Conservation (phyloP, 78 protist species). For the Dictyostelium firmibasis region DNA sequence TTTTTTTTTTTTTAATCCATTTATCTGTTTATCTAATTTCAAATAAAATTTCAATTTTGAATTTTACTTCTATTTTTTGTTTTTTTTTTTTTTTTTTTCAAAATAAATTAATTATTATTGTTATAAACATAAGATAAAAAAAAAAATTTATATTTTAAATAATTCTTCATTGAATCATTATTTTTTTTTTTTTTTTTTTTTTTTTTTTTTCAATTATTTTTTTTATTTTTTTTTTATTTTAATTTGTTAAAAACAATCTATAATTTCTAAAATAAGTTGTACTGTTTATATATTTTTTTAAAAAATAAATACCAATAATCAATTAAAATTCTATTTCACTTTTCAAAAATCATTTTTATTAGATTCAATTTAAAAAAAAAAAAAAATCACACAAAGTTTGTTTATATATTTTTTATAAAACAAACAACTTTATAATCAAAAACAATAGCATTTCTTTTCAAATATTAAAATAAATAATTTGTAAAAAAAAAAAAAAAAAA, state of each 20-base stretch:
- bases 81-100: neutral
- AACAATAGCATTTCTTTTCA: neutral
- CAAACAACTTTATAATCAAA: neutral
- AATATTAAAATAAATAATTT: no score
- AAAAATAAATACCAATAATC: neutral
- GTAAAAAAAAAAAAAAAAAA: no score
- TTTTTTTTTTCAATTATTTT: no score
- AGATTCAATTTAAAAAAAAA: neutral
- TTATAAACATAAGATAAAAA: neutral
- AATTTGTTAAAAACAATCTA: neutral
- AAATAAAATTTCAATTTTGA: neutral
- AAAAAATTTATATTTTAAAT: no score
- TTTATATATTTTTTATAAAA: no score
- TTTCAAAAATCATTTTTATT: neutral
- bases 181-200: no score
- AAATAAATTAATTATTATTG: neutral
- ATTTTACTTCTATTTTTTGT: no score
- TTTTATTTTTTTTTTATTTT: no score
- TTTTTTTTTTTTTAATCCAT: neutral
- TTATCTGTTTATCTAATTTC: neutral
- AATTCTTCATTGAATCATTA: neutral
- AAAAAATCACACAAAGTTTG: neutral
- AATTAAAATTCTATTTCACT: neutral
- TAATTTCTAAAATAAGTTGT: neutral
- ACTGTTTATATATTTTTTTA: neutral